Evolutionary conservation across 805 yeast species (phyloP).

Genomic region (Wickerhamiella sergipiensis): DNA sequence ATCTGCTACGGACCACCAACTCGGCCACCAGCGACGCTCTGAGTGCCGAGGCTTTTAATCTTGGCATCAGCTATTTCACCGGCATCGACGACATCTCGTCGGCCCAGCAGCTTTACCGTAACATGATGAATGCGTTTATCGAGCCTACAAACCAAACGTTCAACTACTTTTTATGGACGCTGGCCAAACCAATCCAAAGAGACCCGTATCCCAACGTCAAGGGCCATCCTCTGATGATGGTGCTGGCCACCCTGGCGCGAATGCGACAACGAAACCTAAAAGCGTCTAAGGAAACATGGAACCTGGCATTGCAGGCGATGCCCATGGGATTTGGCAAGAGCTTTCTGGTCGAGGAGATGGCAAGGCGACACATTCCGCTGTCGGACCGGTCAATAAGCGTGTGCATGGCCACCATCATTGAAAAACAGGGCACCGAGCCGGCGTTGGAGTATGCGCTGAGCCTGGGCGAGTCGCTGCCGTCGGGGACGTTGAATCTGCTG

Average conservation of each 20-base stretch:
- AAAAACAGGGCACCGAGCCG: neutral
- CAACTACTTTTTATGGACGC: slow-evolving; percentile 9
- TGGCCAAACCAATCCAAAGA: slow-evolving; percentile 4
- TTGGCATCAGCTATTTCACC: slow-evolving; percentile 10
- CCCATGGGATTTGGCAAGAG: slow-evolving; percentile 17
- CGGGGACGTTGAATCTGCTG: slow-evolving; percentile 2
- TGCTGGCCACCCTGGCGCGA: slow-evolving; percentile 2
- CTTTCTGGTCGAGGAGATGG: slow-evolving; percentile 16
- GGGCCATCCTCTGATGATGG: slow-evolving; percentile 11
- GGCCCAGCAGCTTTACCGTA: slow-evolving; percentile 5
- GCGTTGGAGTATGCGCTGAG: neutral
- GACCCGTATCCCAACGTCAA: slow-evolving; percentile 9
- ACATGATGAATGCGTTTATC: slow-evolving; percentile 2
- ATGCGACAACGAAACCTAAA: slow-evolving; percentile 5
- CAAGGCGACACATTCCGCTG: slow-evolving; percentile 9
- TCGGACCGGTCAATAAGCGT: slow-evolving; percentile 5
- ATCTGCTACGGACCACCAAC: slow-evolving; percentile 4
- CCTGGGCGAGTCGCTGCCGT: slow-evolving; percentile 1
- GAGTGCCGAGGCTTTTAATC: slow-evolving; percentile 6
- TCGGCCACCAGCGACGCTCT: neutral
- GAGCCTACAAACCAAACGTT: slow-evolving; percentile 6
- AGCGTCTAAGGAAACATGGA: slow-evolving; percentile 13
- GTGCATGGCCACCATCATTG: slow-evolving; percentile 4
- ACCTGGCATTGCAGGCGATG: slow-evolving; percentile 13
- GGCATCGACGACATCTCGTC: slow-evolving; percentile 6